Conservation (phyloP, 495 filamentous ascomycete species). For the Penicillium antarcticum region DNA sequence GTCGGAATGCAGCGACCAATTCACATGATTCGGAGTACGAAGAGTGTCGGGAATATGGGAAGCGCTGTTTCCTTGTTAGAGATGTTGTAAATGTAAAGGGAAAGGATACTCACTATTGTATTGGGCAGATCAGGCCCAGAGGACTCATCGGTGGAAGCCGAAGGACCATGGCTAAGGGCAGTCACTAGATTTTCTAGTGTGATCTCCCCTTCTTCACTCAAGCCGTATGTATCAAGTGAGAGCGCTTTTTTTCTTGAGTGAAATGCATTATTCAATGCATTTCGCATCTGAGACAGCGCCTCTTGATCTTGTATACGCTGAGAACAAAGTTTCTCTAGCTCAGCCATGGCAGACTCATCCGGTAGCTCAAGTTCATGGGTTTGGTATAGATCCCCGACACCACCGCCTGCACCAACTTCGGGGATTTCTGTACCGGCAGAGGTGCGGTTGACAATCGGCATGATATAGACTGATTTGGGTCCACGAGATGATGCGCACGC, state of each 20-base stretch:
- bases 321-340: conserved; percentile 46
- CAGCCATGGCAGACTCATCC: conserved; percentile 36
- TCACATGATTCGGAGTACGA: conserved; percentile 77
- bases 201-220: conserved; percentile 40
- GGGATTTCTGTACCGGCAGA: conserved; percentile 56
- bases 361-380: conserved; percentile 61
- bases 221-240: conserved; percentile 38
- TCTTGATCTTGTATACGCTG: conserved; percentile 36
- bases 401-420: conserved; percentile 77
- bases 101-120: conserved; percentile 19
- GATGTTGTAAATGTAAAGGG: not conserved
- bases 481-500: conserved; percentile 54
- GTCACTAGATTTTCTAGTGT: conserved; percentile 41
- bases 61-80: conserved; percentile 37
- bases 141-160: not conserved
- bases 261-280: conserved; percentile 31
- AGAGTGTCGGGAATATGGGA: conserved; percentile 90
- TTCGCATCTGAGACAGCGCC: conserved; percentile 27
- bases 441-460: conserved; percentile 65
- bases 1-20: conserved; percentile 64
- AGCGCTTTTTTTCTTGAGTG: conserved; percentile 34
- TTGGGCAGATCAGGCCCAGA: conserved; percentile 9
- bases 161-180: conserved; percentile 27
- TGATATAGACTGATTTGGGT: conserved; percentile 66
- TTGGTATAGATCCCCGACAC: conserved; percentile 69